Percentiles rank a stretch among this genome's conserved stretches.
Evolutionary conservation across 371 early-diverging fungal genomes (phyloP).

Genomic region (Mortierella sp.): DNA sequence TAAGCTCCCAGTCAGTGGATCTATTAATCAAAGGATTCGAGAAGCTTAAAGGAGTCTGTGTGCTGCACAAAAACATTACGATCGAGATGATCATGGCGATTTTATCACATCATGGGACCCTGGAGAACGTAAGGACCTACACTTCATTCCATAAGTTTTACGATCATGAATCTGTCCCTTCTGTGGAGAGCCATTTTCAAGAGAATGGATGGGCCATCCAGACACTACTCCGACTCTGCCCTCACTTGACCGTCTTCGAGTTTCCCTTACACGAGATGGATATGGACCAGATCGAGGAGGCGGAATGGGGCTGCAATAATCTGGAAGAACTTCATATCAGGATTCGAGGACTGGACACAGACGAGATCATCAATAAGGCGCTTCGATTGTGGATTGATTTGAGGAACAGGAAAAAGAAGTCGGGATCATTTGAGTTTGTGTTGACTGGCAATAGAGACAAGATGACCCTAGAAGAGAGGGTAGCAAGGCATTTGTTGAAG

Average conservation of each 20-base stretch:
- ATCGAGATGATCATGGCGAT: constrained; percentile 2
- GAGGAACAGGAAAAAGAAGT: background rate
- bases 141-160: background rate
- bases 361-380: background rate
- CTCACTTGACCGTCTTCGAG: background rate
- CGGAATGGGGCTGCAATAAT: background rate
- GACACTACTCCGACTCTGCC: background rate
- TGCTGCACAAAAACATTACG: background rate
- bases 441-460: background rate
- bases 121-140: background rate
- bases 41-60: background rate
- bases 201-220: background rate
- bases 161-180: background rate
- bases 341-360: constrained; percentile 7
- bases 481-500: constrained; percentile 1
- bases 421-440: background rate
- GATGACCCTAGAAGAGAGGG: background rate
- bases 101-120: background rate
- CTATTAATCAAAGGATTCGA: background rate
- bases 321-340: constrained; percentile 1
- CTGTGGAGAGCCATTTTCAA: constrained; percentile 1
- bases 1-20: background rate
- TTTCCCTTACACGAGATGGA: constrained; percentile 2
- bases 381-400: constrained; percentile 1
- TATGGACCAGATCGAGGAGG: constrained; percentile 7